Base-by-base conservation (phyloP, 345 rosid genomes). In the Dipteronia dyeriana region DNA sequence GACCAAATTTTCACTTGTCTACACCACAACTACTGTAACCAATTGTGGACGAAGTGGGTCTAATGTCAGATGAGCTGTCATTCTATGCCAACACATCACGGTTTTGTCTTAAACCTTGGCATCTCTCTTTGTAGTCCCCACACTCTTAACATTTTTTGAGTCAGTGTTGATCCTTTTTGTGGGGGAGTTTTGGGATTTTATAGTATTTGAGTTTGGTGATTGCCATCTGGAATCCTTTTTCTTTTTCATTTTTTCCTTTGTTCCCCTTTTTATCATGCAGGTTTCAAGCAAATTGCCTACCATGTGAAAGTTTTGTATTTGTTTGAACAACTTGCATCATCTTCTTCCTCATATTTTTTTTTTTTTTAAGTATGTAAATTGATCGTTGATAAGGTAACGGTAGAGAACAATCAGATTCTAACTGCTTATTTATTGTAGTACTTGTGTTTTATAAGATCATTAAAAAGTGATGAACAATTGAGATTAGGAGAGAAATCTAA, bases 31-130 rank as follows among this genome's bases (percentile, higher is more conserved):
- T 8, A 8, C 22, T 10, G 4, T 54, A 53, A 38, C 20, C 41
- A 23, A 29, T 49, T n/a, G 39, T 39, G 66, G 39, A 56, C 60
- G 31, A 39, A 41, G 67, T 38, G 53, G 81, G 29, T 64, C 39
- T 71, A 39, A 10, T 45, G 51, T 59, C 51, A 70, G 67, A 72
- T 78, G 73, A 82, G n/a, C 64, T 60, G 76, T 78, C 81, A 75
- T 75, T 78, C 77, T 49, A 43, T 56, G 22, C 67, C 77, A 75
- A 45, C 70, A 64, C 3, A 16, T 68, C 70, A 65, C 64, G 20
- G 51, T 51, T 53, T 72, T 67, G 78, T 73, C 83, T 47, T 61
- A 26, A 43, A 22, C 69, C 59, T 71, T 80, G 83, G 68, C 77
- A 60, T 64, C 51, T 39, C 57, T 16, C 57, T 51, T 19, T 53